Evolutionary conservation across 257 asterid genomes (phyloP).

Genomic region (Sherardia arvensis): DNA sequence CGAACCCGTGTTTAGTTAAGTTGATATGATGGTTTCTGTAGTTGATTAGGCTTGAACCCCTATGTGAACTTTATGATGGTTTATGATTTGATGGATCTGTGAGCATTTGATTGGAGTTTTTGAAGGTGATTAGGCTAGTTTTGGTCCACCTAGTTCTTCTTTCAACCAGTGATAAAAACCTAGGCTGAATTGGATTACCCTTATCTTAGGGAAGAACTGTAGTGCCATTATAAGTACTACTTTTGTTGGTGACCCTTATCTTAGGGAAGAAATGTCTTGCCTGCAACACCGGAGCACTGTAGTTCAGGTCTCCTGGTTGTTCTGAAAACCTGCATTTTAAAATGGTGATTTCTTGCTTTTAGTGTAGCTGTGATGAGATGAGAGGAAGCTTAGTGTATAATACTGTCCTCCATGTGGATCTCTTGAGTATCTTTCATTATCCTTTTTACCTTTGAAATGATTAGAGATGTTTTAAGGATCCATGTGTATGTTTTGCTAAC

Average conservation of each 20-base stretch:
- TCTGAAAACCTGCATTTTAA: too few relatives aligned
- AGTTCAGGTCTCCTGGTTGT: not conserved
- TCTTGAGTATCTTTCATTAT: not conserved
- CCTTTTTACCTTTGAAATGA: not conserved
- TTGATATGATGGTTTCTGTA: too few relatives aligned
- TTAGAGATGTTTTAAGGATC: too few relatives aligned
- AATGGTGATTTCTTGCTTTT: not conserved
- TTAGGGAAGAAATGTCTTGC: not conserved
- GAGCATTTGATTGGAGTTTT: not conserved
- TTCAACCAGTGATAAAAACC: not conserved
- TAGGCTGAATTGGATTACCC: not conserved
- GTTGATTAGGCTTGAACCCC: not conserved
- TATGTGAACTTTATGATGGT: too few relatives aligned
- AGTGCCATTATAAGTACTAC: too few relatives aligned
- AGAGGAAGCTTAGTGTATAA: not conserved
- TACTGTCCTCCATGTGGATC: constrained; percentile 8
- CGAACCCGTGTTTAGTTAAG: too few relatives aligned
- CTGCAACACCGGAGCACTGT: not conserved
- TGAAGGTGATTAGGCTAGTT: not conserved
- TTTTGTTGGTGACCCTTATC: too few relatives aligned
- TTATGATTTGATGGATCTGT: not conserved
- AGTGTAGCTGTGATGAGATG: not conserved
- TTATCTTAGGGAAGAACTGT: not conserved
- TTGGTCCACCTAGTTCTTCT: not conserved
- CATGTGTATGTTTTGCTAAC: not conserved